Evolutionary conservation across 768 basidiomycete species (phyloP), one percentile per base, ranked within the genome.

Genomic region (Psilocybe tampanensis): DNA sequence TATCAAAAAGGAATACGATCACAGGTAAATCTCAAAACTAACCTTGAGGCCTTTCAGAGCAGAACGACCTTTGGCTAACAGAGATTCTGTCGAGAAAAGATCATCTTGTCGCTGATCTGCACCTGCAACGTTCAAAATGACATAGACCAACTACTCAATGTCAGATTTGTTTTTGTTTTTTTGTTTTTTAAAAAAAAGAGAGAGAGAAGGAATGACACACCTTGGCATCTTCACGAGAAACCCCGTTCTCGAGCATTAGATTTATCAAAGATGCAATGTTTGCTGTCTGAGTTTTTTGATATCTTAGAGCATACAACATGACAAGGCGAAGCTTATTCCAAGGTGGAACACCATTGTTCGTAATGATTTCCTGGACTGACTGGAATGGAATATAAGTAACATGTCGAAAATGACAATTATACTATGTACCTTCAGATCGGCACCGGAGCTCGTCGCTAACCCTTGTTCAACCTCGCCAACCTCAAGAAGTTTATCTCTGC

Each of bases 51-150:
- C 97, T 68, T 98, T 98, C 64, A 99, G 70, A 0, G 95, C 97
- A 26, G 92, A 95, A 54, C 94, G 88, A 2, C 97, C 97, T 68
- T 95, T 90, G 2, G 94, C 93, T 60, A 99, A 85, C 47, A 99
- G 76, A 13, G 95, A 94, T 72, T 97, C 96, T 41, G 91, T 97
- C 44, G 92, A 94, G 70, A 98, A 98, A 23, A 99, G 76, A 71
- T 98, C 97, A 66, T 98, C 96, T 74, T 99, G 96, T 24, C 97
- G 86, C 62, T 98, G 94, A 68, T 98, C 96, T 11, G 92, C 86
- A 24, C 97, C 97, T 1, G 96, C 92, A 44, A 95, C 86, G 63
- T 97, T 96, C 56, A 99, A 73, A 59, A 95, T 81, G 15, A 92
- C 90, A 71, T 98, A 95, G 2, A 99, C 95, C 53, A 98, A 82